Evolutionary conservation across 2,329 filamentous ascomycete genomes (phyloP).

Genomic region (Colletotrichum sp.): DNA sequence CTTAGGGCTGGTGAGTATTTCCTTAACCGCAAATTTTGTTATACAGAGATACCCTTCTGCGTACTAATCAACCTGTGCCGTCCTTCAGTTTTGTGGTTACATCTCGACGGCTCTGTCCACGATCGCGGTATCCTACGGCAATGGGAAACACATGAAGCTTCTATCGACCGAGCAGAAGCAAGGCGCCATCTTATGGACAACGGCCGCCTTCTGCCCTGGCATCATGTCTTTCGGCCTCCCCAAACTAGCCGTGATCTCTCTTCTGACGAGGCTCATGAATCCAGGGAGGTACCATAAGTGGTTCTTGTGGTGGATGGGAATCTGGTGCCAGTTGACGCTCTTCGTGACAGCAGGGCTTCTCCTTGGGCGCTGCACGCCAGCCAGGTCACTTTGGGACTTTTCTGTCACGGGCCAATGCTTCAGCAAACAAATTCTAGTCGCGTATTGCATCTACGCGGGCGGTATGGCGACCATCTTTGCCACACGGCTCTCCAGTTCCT

Average conservation of each 20-base stretch:
- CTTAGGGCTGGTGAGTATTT: constrained; percentile 30
- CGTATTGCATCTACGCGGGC: constrained; percentile 44
- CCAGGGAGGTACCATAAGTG: constrained; percentile 13
- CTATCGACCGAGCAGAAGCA: constrained; percentile 33
- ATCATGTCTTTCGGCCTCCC: constrained; percentile 44
- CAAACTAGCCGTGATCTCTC: constrained; percentile 45
- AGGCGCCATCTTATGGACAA: constrained; percentile 37
- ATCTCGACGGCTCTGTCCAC: constrained; percentile 37
- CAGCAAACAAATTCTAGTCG: constrained; percentile 34
- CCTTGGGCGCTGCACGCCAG: not conserved
- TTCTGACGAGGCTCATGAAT: constrained; percentile 35
- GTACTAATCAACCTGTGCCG: too few species aligned
- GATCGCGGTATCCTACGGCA: constrained; percentile 39
- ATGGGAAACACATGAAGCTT: constrained; percentile 40
- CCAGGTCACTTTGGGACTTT: not conserved
- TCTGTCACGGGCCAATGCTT: not conserved
- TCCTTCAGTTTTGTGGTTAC: not conserved
- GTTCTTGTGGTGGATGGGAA: not conserved
- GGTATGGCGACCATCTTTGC: constrained; percentile 28
- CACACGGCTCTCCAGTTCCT: not conserved
- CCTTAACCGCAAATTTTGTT: accelerated
- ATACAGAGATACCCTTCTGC: not conserved
- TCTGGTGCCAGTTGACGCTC: not conserved
- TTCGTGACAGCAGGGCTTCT: not conserved
- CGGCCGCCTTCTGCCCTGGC: constrained; percentile 40